These are phyloP conservation scores for Tuctoria greenei DNA, from an alignment of 176 grass and related monocot species.

Conservation along the genomic window DNA sequence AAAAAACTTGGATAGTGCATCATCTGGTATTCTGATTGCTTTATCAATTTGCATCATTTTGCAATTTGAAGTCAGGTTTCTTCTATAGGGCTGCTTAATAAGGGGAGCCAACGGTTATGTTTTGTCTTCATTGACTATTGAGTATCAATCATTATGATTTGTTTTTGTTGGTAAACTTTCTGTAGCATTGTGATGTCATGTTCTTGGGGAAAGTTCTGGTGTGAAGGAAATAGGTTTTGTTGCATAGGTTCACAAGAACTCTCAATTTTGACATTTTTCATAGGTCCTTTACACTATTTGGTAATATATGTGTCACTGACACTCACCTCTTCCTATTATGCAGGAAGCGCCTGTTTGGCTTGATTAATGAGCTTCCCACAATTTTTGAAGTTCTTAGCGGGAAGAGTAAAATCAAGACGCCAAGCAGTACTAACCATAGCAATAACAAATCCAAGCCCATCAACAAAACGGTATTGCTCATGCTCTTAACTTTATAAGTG, in stretches of 20 bases:
- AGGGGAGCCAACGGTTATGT: background rate
- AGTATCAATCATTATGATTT: no score
- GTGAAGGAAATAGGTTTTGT: no score
- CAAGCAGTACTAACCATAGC: constrained; percentile 55
- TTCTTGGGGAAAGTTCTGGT: background rate
- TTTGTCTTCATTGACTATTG: no score
- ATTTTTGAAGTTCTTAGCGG: constrained; percentile 78
- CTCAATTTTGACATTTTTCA: background rate
- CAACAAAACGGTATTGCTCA: constrained; percentile 63
- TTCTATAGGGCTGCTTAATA: background rate
- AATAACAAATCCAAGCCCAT: constrained; percentile 77
- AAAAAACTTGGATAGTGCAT: background rate
- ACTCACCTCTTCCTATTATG: background rate
- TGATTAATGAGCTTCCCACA: constrained; percentile 90
- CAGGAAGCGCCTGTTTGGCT: constrained; percentile 89
- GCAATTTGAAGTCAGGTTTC: background rate
- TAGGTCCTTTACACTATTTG: background rate
- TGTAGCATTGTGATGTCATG: background rate
- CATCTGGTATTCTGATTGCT: background rate
- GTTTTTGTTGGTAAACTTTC: background rate
- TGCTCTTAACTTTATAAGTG: background rate
- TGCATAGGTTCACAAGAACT: constrained; percentile 6
- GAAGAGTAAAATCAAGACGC: constrained; percentile 65
- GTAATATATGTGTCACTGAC: background rate
- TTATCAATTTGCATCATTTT: background rate